These are phyloP conservation scores for Eucalyptus marginata DNA, from an alignment of 345 rosid genomes.

Conservation along the genomic window DNA sequence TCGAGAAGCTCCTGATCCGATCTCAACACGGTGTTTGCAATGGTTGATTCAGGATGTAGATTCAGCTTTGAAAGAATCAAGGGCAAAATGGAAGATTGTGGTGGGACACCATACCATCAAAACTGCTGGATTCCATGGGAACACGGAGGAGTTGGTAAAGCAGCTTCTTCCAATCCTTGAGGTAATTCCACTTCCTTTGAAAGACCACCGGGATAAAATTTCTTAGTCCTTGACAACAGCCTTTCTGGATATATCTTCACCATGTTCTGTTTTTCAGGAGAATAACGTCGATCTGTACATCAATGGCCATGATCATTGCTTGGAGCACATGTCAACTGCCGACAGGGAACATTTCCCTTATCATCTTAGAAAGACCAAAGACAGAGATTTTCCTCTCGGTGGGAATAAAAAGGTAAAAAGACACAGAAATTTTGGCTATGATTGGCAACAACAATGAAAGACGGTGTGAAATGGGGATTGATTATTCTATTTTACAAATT, in stretches of 20 bases:
- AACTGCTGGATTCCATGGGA: constrained; percentile 8
- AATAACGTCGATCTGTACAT: constrained; percentile 9
- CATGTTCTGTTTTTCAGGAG: background rate
- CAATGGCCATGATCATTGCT: constrained; percentile 18
- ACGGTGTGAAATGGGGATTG: background rate
- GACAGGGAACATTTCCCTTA: background rate
- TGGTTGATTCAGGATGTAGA: background rate
- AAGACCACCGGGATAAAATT: background rate
- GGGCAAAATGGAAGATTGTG: constrained; percentile 16
- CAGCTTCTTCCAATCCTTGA: constrained; percentile 16
- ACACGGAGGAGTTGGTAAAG: background rate
- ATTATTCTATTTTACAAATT: background rate
- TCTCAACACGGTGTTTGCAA: background rate
- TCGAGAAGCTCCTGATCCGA: background rate
- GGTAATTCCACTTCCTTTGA: background rate
- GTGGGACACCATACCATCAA: constrained; percentile 16
- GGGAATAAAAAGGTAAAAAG: background rate
- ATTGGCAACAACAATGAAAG: background rate
- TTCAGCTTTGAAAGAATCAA: background rate
- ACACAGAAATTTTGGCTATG: background rate
- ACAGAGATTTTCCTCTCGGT: background rate
- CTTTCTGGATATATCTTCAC: background rate
- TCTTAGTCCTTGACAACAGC: background rate
- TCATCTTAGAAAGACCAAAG: background rate
- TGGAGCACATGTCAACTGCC: constrained; percentile 1